These are phyloP conservation scores for Spinellus fusiger DNA, from an alignment of 192 early-diverging fungal species.

Conservation along the genomic window DNA sequence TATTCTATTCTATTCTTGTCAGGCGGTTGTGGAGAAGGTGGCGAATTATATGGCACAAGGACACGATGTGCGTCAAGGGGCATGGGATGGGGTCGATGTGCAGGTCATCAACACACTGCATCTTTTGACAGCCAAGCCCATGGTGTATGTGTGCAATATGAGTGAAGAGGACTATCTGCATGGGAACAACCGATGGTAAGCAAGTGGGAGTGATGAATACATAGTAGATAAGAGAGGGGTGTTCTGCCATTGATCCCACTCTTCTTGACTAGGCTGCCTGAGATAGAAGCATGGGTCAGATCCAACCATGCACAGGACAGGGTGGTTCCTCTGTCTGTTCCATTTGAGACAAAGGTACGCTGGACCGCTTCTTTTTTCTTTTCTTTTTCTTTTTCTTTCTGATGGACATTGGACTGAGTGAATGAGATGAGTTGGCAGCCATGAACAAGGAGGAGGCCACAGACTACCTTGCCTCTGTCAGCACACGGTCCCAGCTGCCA, in stretches of 20 bases:
- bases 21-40: constrained; percentile 34
- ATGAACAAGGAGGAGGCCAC: constrained; percentile 39
- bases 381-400: not conserved
- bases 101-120: constrained; percentile 65
- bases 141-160: constrained; percentile 68
- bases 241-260: not conserved
- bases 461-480: constrained; percentile 30
- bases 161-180: constrained; percentile 59
- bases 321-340: constrained; percentile 71
- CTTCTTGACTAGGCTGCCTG: constrained; percentile 31
- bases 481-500: constrained; percentile 45
- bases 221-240: not conserved
- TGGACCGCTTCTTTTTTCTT: not conserved
- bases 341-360: constrained; percentile 44
- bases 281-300: constrained; percentile 68
- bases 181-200: constrained; percentile 52
- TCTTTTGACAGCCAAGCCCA: constrained; percentile 76
- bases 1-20: not conserved
- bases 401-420: not conserved
- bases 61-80: constrained; percentile 60
- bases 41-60: constrained; percentile 55
- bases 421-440: constrained; percentile 25
- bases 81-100: constrained; percentile 61
- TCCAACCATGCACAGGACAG: constrained; percentile 58
- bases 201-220: not conserved